phyloP scores from a whole-genome alignment of 2,329 filamentous ascomycete genomes.

The Thyridium curvatum region DNA sequence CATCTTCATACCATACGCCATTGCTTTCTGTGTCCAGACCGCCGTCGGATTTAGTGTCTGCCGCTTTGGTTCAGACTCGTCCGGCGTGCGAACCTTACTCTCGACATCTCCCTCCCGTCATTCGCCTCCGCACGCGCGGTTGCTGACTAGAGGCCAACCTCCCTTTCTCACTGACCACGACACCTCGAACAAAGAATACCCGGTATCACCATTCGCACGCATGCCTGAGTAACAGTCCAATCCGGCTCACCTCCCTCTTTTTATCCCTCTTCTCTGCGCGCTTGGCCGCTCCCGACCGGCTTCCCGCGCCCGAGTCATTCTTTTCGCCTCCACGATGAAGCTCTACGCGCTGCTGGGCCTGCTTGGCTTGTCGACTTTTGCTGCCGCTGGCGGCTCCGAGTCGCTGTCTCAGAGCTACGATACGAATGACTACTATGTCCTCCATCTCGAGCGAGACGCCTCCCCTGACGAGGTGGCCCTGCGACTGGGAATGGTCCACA shows the following conservation, averaged over 20 bases:
- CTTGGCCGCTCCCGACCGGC: too few relatives aligned
- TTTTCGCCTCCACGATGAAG: slow-evolving; percentile 35
- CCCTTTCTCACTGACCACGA: too few relatives aligned
- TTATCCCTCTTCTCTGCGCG: background rate
- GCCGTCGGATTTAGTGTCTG: too few relatives aligned
- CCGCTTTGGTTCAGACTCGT: too few relatives aligned
- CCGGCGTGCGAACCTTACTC: too few relatives aligned
- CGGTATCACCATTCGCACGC: too few relatives aligned
- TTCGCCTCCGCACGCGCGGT: too few relatives aligned
- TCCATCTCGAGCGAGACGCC: slow-evolving; percentile 66
- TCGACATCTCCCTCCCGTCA: too few relatives aligned
- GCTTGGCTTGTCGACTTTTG: slow-evolving; percentile 41
- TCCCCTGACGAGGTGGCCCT: slow-evolving; percentile 65
- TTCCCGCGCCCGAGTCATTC: background rate
- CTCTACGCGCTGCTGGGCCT: slow-evolving; percentile 44
- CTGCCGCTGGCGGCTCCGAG: slow-evolving; percentile 32
- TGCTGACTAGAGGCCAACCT: too few relatives aligned
- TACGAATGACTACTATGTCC: slow-evolving; percentile 84
- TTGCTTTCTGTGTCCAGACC: too few relatives aligned
- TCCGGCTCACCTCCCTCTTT: background rate
- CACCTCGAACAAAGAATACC: too few relatives aligned
- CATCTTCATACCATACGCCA: too few relatives aligned
- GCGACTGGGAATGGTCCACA: slow-evolving; percentile 69
- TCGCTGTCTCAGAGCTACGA: slow-evolving; percentile 65
- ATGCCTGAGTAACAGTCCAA: background rate